Percentiles rank a stretch among this genome's conserved stretches.
Evolutionary conservation across 2,329 filamentous ascomycete species (phyloP).

Genomic region (Monilinia aucupariae): DNA sequence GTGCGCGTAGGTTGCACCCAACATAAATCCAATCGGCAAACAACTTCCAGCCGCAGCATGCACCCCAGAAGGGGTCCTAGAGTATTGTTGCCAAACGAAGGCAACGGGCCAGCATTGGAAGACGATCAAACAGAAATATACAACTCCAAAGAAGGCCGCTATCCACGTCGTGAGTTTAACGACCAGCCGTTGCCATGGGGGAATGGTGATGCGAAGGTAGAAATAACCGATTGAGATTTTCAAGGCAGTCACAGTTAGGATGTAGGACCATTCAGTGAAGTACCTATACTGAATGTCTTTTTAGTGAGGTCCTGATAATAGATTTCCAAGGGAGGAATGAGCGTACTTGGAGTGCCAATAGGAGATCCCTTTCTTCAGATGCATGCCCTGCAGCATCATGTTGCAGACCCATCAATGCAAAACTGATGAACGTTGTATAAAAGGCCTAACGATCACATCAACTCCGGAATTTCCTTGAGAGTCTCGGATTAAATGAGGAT

Average conservation of each 20-base stretch:
- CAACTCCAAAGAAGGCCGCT: not conserved
- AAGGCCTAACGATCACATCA: not conserved
- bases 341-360: not conserved
- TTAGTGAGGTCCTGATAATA: not conserved
- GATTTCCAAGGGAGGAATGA: not conserved
- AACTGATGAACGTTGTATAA: not conserved
- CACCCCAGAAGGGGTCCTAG: not conserved
- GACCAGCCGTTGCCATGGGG: not conserved
- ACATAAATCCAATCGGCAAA: not conserved
- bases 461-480: not conserved
- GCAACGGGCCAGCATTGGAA: conserved; percentile 1
- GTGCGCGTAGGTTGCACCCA: not conserved
- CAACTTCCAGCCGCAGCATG: not conserved
- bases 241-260: not conserved
- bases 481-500: no score
- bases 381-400: not conserved
- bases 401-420: not conserved
- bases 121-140: not conserved
- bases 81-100: not conserved
- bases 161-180: not conserved
- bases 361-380: not conserved
- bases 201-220: not conserved
- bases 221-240: not conserved
- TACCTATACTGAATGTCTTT: not conserved
- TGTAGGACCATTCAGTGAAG: not conserved